These are phyloP conservation scores for Parasarocladium wereldwijsianum DNA, from an alignment of 2,329 filamentous ascomycete genomes.

Conservation along the genomic window DNA sequence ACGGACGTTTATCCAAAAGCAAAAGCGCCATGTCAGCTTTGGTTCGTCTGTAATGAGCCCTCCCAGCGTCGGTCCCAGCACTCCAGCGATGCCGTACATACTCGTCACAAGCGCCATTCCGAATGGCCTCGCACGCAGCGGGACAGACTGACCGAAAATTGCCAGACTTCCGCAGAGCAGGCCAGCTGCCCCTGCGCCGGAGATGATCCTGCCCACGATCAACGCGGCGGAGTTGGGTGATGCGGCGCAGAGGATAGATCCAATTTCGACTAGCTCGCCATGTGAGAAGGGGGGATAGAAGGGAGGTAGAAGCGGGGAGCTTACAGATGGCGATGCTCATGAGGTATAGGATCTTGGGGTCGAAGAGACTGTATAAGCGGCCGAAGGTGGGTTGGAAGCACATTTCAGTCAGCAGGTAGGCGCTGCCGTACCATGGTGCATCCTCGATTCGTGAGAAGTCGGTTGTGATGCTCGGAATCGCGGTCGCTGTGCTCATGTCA, in stretches of 20 bases:
- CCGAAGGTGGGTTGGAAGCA: constrained; percentile 35
- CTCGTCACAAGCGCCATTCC: neutral
- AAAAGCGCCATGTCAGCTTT: neutral
- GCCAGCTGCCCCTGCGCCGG: constrained; percentile 16
- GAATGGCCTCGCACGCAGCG: neutral
- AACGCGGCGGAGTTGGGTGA: constrained; percentile 30
- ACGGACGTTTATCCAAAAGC: neutral
- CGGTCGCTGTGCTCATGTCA: constrained; percentile 6
- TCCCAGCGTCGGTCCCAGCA: neutral
- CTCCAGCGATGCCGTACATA: neutral
- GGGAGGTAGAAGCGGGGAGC: constrained; percentile 4
- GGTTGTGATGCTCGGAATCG: constrained; percentile 31
- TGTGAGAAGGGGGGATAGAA: neutral
- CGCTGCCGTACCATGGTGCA: constrained; percentile 37
- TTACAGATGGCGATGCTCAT: constrained; percentile 14
- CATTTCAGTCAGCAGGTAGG: constrained; percentile 31
- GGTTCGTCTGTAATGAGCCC: neutral
- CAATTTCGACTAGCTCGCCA: constrained; percentile 12
- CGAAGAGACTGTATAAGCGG: constrained; percentile 33
- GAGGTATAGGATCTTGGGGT: constrained; percentile 30
- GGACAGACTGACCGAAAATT: neutral
- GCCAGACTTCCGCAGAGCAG: neutral
- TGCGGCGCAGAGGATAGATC: constrained; percentile 27
- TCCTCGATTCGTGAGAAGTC: constrained; percentile 31
- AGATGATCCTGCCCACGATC: constrained; percentile 35